These are phyloP conservation scores for Bombardia bombarda DNA, from an alignment of 495 filamentous ascomycete species.

Conservation along the genomic window DNA sequence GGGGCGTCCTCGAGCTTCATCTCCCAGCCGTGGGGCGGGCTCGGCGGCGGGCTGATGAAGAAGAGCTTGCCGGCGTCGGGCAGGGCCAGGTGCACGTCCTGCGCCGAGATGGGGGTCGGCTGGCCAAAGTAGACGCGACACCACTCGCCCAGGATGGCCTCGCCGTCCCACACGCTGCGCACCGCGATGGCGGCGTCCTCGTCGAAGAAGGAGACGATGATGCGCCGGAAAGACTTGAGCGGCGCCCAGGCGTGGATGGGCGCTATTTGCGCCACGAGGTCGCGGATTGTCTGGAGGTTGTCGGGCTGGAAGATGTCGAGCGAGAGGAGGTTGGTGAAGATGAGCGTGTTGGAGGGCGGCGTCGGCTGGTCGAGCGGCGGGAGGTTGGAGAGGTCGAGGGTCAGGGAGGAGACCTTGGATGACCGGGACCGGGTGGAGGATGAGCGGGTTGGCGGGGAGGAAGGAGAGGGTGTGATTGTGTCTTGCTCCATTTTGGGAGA, in stretches of 20 bases:
- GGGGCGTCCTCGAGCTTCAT: constrained; percentile 82
- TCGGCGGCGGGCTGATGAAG: constrained; percentile 92
- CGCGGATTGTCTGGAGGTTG: constrained; percentile 68
- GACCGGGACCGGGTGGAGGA: constrained; percentile 22
- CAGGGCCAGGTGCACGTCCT: constrained; percentile 57
- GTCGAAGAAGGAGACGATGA: constrained; percentile 79
- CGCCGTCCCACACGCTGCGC: constrained; percentile 62
- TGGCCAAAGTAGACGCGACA: constrained; percentile 86
- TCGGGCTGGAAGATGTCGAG: constrained; percentile 68
- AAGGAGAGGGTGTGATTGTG: constrained; percentile 9
- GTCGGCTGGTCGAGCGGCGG: constrained; percentile 73
- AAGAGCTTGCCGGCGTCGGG: constrained; percentile 87
- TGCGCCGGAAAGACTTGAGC: constrained; percentile 84
- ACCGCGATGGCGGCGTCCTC: constrained; percentile 64
- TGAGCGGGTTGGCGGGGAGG: constrained; percentile 25
- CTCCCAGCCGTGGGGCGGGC: constrained; percentile 89
- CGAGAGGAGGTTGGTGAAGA: constrained; percentile 83
- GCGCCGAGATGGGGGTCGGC: constrained; percentile 46
- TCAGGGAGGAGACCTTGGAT: constrained; percentile 48
- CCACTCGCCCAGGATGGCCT: constrained; percentile 58
- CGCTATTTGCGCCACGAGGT: constrained; percentile 58
- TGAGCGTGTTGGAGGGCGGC: constrained; percentile 84
- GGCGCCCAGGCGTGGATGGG: constrained; percentile 84
- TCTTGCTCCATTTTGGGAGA: background rate
- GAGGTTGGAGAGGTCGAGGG: constrained; percentile 72